phyloP scores from a whole-genome alignment of 352 stramenopile species.

The Phytophthora fragariae region DNA sequence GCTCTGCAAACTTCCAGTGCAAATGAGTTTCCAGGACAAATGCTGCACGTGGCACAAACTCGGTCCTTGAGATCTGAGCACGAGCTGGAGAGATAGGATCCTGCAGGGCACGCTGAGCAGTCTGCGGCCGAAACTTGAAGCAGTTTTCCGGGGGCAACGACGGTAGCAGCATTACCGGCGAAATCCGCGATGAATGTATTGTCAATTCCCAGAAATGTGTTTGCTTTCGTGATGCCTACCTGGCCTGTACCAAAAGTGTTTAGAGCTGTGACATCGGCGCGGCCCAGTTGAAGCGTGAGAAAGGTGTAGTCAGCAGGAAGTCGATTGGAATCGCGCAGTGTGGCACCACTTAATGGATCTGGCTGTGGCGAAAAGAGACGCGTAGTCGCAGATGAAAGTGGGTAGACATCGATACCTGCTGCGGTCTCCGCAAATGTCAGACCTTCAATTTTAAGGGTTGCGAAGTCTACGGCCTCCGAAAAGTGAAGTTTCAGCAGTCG shows the following conservation, averaged over 20 bases:
- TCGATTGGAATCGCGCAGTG: slow-evolving; percentile 51
- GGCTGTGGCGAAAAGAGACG: slow-evolving; percentile 57
- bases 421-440: slow-evolving; percentile 57
- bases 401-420: slow-evolving; percentile 39
- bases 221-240: slow-evolving; percentile 52
- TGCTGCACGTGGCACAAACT: slow-evolving; percentile 58
- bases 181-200: slow-evolving; percentile 58
- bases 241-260: slow-evolving; percentile 49
- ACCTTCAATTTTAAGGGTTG: slow-evolving; percentile 40
- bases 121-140: slow-evolving; percentile 53
- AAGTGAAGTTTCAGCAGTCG: slow-evolving; percentile 73
- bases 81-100: slow-evolving; percentile 55
- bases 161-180: slow-evolving; percentile 48
- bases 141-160: slow-evolving; percentile 30
- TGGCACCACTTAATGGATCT: slow-evolving; percentile 55
- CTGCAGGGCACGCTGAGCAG: slow-evolving; percentile 57
- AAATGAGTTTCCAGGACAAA: slow-evolving; percentile 71
- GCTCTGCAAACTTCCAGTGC: slow-evolving; percentile 56
- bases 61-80: slow-evolving; percentile 73
- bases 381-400: slow-evolving; percentile 48
- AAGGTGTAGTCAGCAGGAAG: slow-evolving; percentile 70
- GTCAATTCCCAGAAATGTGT: slow-evolving; percentile 60
- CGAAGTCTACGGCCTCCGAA: slow-evolving; percentile 65
- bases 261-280: slow-evolving; percentile 48
- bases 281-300: slow-evolving; percentile 61